Evolutionary conservation across 1,284 basidiomycete genomes (phyloP).

Genomic region (Ustilago sp.): DNA sequence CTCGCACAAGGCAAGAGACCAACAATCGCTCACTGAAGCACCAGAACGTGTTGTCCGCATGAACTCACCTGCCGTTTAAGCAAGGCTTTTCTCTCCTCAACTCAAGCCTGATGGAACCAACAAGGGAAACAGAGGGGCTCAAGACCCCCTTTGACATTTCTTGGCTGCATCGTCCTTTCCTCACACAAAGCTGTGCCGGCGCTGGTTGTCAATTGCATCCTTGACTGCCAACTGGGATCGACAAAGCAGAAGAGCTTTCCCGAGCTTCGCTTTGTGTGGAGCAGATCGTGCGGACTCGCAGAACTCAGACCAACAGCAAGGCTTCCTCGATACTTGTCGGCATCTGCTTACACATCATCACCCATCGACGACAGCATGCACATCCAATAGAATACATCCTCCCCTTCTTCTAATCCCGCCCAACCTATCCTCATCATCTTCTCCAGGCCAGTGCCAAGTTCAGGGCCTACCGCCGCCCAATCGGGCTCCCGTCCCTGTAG

Average conservation of each 20-base stretch:
- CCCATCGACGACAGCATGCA: background rate
- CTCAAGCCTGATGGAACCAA: background rate
- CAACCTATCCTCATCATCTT: background rate
- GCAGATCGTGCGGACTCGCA: too few relatives aligned
- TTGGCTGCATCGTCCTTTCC: conserved; percentile 10
- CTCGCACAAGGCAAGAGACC: background rate
- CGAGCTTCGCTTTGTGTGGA: conserved; percentile 1
- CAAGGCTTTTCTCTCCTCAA: background rate
- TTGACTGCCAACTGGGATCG: background rate
- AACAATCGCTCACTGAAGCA: background rate
- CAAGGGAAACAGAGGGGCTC: background rate
- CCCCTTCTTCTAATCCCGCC: background rate
- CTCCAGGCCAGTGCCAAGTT: background rate
- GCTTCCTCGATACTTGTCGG: too few relatives aligned
- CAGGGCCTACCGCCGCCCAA: background rate
- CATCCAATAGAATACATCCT: background rate
- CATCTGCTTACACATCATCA: background rate
- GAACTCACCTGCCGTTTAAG: conserved; percentile 2
- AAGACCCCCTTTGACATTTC: conserved; percentile 4
- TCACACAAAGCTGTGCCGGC: background rate
- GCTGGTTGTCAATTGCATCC: background rate
- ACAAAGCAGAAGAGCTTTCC: conserved; percentile 6
- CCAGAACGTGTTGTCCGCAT: background rate
- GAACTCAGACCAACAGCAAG: background rate
- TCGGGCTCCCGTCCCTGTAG: too few relatives aligned